phyloP scores from a whole-genome alignment of 192 early-diverging fungal genomes.

The Rhizophagus clarus region DNA sequence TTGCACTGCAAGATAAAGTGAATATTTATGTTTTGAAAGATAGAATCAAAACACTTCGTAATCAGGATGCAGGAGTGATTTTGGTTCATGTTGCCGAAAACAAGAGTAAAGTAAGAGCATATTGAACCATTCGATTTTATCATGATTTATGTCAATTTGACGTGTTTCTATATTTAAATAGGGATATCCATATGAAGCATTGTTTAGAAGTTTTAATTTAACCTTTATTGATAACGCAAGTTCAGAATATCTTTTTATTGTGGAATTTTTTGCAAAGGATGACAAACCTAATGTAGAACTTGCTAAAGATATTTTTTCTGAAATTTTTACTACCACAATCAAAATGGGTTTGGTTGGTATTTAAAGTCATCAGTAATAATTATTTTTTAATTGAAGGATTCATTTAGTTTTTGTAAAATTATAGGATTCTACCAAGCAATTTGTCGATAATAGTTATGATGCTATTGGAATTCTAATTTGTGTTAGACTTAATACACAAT shows the following conservation, averaged over 20 bases:
- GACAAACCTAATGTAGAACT: slow-evolving; percentile 65
- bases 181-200: slow-evolving; percentile 84
- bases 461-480: slow-evolving; percentile 90
- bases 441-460: slow-evolving; percentile 80
- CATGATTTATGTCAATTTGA: not conserved
- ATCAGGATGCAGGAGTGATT: slow-evolving; percentile 84
- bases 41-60: slow-evolving; percentile 74
- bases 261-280: slow-evolving; percentile 85
- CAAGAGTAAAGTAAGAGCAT: slow-evolving; percentile 57
- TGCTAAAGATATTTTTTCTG: slow-evolving; percentile 73
- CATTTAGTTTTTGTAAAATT: slow-evolving; percentile 30
- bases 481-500: slow-evolving; percentile 83
- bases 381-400: slow-evolving; percentile 15
- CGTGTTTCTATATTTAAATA: slow-evolving; percentile 24
- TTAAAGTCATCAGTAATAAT: slow-evolving; percentile 1
- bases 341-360: slow-evolving; percentile 65
- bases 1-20: slow-evolving; percentile 72
- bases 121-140: not conserved
- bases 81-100: slow-evolving; percentile 81
- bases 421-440: slow-evolving; percentile 64
- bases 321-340: slow-evolving; percentile 86
- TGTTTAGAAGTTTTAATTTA: slow-evolving; percentile 91
- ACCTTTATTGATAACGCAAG: slow-evolving; percentile 93
- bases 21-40: slow-evolving; percentile 87
- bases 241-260: slow-evolving; percentile 90